Evolutionary conservation across 2,329 filamentous ascomycete species (phyloP).

Genomic region (Fusarium lateritium): DNA sequence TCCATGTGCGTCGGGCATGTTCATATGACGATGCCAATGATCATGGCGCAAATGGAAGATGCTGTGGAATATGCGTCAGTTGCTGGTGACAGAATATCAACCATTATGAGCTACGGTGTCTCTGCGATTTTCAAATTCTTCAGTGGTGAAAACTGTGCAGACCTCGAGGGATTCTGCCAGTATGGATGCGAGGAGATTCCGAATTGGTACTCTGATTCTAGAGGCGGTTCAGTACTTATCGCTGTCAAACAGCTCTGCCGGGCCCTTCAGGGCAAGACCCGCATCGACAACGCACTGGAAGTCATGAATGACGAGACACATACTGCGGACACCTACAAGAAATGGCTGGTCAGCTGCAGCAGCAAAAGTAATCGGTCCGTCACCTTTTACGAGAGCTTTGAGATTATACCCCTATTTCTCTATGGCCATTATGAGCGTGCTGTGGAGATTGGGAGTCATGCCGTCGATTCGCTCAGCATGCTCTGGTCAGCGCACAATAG

Average conservation of each 20-base stretch:
- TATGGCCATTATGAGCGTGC: slow-evolving; percentile 75
- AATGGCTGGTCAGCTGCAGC: slow-evolving; percentile 67
- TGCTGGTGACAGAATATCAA: slow-evolving; percentile 79
- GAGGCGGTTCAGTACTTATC: slow-evolving; percentile 79
- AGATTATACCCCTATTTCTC: slow-evolving; percentile 73
- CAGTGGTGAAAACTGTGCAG: slow-evolving; percentile 76
- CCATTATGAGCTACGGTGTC: slow-evolving; percentile 79
- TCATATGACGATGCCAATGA: slow-evolving; percentile 71
- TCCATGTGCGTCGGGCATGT: slow-evolving; percentile 80
- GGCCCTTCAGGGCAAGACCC: slow-evolving; percentile 82
- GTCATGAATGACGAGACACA: slow-evolving; percentile 80
- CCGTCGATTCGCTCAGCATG: slow-evolving; percentile 62
- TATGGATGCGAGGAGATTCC: slow-evolving; percentile 82
- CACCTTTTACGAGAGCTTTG: slow-evolving; percentile 77
- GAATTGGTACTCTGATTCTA: slow-evolving; percentile 78
- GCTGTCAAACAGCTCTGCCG: slow-evolving; percentile 76
- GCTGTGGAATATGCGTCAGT: slow-evolving; percentile 76
- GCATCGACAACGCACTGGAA: slow-evolving; percentile 61
- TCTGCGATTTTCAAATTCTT: slow-evolving; percentile 78
- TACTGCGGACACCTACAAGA: slow-evolving; percentile 70
- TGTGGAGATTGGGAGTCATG: slow-evolving; percentile 68
- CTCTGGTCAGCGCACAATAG: slow-evolving; percentile 74
- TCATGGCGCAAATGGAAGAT: slow-evolving; percentile 73
- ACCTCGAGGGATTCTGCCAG: slow-evolving; percentile 79
- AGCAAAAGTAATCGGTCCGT: slow-evolving; percentile 75